These are phyloP conservation scores for Phyllosticta citribraziliensis DNA, from an alignment of 2,329 filamentous ascomycete genomes.

Conservation along the genomic window DNA sequence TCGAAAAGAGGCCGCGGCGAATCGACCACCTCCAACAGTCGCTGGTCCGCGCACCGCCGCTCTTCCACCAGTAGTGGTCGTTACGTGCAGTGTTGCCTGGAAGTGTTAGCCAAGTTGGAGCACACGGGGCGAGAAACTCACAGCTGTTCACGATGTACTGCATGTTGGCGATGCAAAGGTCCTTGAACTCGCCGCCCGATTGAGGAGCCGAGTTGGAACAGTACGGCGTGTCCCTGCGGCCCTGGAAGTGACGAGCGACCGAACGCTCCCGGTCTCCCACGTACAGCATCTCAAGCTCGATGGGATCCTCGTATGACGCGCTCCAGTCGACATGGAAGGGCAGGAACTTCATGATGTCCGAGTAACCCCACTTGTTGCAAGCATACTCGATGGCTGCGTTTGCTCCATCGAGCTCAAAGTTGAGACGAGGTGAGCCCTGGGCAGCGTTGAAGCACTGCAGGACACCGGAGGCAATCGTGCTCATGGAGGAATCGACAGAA, in stretches of 20 bases:
- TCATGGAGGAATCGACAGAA: background rate
- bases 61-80: background rate
- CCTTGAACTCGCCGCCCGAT: background rate
- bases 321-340: background rate
- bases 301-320: background rate
- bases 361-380: background rate
- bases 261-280: background rate
- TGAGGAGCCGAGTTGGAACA: background rate
- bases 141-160: background rate
- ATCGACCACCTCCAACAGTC: background rate
- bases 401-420: background rate
- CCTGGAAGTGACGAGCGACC: background rate
- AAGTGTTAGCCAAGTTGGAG: too few relatives aligned
- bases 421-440: background rate
- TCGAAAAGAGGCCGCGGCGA: background rate
- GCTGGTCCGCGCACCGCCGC: background rate
- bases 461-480: background rate
- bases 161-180: background rate
- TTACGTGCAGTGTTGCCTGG: background rate
- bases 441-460: background rate
- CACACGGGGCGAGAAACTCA: too few relatives aligned
- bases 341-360: background rate
- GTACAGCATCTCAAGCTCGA: background rate
- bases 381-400: background rate
- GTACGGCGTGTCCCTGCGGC: background rate